Conservation (phyloP, 108 stramenopile species). For the Nitzschia sp. region DNA sequence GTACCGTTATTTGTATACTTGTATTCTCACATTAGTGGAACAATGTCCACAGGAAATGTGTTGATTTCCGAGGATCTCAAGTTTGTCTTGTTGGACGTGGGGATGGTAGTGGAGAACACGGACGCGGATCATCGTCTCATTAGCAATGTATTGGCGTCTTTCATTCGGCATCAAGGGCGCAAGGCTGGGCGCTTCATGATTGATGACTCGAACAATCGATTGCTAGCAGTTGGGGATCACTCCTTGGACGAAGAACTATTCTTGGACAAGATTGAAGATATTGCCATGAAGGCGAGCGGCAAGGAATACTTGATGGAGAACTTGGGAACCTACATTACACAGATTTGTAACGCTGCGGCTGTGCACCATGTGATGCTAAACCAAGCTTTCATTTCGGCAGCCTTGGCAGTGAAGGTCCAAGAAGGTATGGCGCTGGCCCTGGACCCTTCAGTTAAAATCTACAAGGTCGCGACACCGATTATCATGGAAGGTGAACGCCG, state of each 20-base stretch:
- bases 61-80: constrained; percentile 14
- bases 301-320: constrained; percentile 55
- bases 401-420: constrained; percentile 61
- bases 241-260: constrained; percentile 47
- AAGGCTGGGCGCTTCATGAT: constrained; percentile 50
- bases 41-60: constrained; percentile 2
- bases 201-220: constrained; percentile 40
- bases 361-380: constrained; percentile 58
- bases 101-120: constrained; percentile 52
- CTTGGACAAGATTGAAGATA: constrained; percentile 42
- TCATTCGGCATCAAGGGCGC: constrained; percentile 51
- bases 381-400: constrained; percentile 55
- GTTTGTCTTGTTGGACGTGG: constrained; percentile 61
- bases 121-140: constrained; percentile 53
- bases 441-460: constrained; percentile 49
- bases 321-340: constrained; percentile 50
- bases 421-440: constrained; percentile 65
- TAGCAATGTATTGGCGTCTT: constrained; percentile 47
- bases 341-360: constrained; percentile 52
- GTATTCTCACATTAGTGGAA: too few relatives aligned
- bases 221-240: constrained; percentile 15
- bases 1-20: too few relatives aligned
- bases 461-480: constrained; percentile 53
- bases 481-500: constrained; percentile 49
- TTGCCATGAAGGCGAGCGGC: constrained; percentile 35